These are phyloP conservation scores for Aaosphaeria arxii DNA, from an alignment of 2,329 filamentous ascomycete species.

Conservation along the genomic window DNA sequence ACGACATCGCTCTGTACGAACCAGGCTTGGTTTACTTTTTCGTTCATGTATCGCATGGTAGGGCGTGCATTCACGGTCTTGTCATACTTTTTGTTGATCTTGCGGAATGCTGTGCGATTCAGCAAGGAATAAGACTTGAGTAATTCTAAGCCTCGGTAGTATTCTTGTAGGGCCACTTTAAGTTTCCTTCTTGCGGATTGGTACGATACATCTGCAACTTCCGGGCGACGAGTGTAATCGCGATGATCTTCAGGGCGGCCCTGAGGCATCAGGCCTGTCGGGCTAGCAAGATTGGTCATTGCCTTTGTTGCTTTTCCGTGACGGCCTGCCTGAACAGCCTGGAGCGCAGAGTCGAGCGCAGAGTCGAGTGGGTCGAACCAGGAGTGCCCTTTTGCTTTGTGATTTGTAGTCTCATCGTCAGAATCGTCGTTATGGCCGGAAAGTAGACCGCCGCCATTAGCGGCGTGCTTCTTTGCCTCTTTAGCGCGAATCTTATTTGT, in stretches of 20 bases:
- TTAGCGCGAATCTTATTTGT: constrained; percentile 30
- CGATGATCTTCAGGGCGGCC: constrained; percentile 30
- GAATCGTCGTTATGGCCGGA: constrained; percentile 15
- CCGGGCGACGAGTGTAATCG: constrained; percentile 42
- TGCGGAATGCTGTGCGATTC: constrained; percentile 90
- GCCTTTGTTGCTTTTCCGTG: constrained; percentile 56
- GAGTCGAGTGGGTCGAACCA: constrained; percentile 37
- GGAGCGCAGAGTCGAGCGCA: constrained; percentile 40
- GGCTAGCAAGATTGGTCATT: constrained; percentile 36
- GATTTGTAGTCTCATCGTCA: constrained; percentile 14
- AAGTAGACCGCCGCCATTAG: constrained; percentile 9
- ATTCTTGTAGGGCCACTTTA: constrained; percentile 87
- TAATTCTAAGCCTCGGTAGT: constrained; percentile 86
- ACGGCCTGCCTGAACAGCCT: constrained; percentile 40
- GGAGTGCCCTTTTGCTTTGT: constrained; percentile 13
- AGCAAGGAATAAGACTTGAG: constrained; percentile 87
- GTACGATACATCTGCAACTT: constrained; percentile 66
- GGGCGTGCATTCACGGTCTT: constrained; percentile 80
- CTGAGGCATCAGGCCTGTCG: constrained; percentile 39
- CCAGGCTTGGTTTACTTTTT: constrained; percentile 85
- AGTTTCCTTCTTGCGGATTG: constrained; percentile 85
- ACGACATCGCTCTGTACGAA: constrained; percentile 88
- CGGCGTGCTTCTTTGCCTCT: constrained; percentile 14
- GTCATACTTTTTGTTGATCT: constrained; percentile 99
- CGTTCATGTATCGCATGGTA: constrained; percentile 77